These are phyloP conservation scores for Erythrophleum ivorense DNA, from an alignment of 331 rosid species.

Conservation along the genomic window DNA sequence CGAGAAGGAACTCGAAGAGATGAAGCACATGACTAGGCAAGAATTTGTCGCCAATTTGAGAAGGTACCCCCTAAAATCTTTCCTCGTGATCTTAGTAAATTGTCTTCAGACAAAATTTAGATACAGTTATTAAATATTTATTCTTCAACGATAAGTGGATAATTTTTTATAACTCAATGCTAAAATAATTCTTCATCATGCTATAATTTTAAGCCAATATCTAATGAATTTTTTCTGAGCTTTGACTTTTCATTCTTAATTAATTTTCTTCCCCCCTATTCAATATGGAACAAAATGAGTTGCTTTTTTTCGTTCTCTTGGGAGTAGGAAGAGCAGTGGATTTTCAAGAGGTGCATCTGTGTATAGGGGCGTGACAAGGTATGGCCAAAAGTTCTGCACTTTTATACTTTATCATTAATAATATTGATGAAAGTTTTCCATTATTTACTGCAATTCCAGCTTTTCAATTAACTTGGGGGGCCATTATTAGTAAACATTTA, in stretches of 20 bases:
- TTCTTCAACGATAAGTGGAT: not conserved
- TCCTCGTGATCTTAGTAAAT: slow-evolving; percentile 28
- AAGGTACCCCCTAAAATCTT: slow-evolving; percentile 56
- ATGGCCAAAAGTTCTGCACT: slow-evolving; percentile 66
- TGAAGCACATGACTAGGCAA: slow-evolving; percentile 94
- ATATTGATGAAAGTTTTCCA: slow-evolving; percentile 40
- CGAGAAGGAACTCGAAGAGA: slow-evolving; percentile 92
- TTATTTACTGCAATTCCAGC: slow-evolving; percentile 71
- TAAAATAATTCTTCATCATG: too few relatives aligned
- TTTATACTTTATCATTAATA: slow-evolving; percentile 41
- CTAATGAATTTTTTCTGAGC: slow-evolving; percentile 14
- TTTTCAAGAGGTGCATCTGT: slow-evolving; percentile 98
- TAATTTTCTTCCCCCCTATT: not conserved
- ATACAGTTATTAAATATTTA: not conserved
- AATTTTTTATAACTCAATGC: not conserved
- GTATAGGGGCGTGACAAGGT: slow-evolving; percentile 99
- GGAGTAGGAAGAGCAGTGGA: slow-evolving; percentile 94
- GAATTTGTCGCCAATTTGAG: slow-evolving; percentile 98
- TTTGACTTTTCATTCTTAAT: not conserved
- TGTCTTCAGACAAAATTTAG: not conserved
- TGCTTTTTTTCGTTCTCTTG: slow-evolving; percentile 13
- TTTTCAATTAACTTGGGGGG: slow-evolving; percentile 48
- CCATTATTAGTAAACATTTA: slow-evolving; percentile 47
- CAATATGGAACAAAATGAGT: slow-evolving; percentile 29
- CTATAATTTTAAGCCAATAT: not conserved